Evolutionary conservation across 1,284 basidiomycete genomes (phyloP).

Genomic region (Irpex lacteus): DNA sequence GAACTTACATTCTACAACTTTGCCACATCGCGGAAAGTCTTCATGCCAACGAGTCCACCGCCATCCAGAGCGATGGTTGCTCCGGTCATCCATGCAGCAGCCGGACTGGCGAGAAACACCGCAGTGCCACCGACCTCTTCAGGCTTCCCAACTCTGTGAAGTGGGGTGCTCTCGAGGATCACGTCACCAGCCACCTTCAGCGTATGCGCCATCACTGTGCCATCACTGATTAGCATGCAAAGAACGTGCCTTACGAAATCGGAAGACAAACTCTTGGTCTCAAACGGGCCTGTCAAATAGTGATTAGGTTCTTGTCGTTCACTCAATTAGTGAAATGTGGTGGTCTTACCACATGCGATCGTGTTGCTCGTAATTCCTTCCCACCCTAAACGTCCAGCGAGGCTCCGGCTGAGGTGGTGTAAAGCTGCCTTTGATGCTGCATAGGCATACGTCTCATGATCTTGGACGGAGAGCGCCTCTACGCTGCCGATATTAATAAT

Average conservation of each 20-base stretch:
- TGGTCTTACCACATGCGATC: slow-evolving; percentile 57
- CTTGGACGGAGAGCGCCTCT: slow-evolving; percentile 52
- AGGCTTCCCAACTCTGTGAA: slow-evolving; percentile 54
- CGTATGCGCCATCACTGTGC: slow-evolving; percentile 59
- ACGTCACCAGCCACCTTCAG: slow-evolving; percentile 46
- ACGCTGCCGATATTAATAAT: slow-evolving; percentile 71
- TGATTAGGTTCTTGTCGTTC: not conserved
- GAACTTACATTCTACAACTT: slow-evolving; percentile 2
- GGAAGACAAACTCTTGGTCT: slow-evolving; percentile 43
- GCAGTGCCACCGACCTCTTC: slow-evolving; percentile 65
- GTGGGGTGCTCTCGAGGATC: slow-evolving; percentile 47
- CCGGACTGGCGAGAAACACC: slow-evolving; percentile 57
- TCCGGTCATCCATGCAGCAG: slow-evolving; percentile 63
- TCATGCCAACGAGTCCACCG: slow-evolving; percentile 22
- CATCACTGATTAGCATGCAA: slow-evolving; percentile 2
- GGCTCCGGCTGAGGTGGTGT: slow-evolving; percentile 60
- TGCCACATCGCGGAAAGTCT: slow-evolving; percentile 4
- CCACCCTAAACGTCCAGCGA: slow-evolving; percentile 57
- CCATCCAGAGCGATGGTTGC: slow-evolving; percentile 63
- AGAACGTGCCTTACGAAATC: not conserved
- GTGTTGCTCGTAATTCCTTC: slow-evolving; percentile 68
- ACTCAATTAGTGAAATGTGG: not conserved
- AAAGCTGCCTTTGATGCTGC: slow-evolving; percentile 63
- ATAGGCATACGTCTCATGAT: slow-evolving; percentile 69
- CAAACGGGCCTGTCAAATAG: slow-evolving; percentile 38